phyloP scores from a whole-genome alignment of 2,329 filamentous ascomycete genomes.

The Ophiostoma piceae region DNA sequence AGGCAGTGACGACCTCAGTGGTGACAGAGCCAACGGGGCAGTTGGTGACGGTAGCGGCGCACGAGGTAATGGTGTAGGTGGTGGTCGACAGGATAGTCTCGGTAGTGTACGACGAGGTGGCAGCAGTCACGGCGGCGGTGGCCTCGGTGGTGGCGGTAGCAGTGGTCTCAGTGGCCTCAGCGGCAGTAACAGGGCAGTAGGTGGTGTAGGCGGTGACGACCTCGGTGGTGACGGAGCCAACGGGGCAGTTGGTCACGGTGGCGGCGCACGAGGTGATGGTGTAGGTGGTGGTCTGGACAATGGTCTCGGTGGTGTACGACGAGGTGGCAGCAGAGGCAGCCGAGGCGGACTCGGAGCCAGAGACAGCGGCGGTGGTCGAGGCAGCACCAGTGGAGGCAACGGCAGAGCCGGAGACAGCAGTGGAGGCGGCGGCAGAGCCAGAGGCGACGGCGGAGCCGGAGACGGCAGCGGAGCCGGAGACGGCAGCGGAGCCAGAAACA shows the following conservation, averaged over 20 bases:
- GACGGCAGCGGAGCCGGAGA: conserved; percentile 23
- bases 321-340: background rate
- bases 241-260: conserved; percentile 17
- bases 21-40: conserved; percentile 29
- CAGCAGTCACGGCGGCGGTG: background rate
- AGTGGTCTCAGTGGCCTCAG: background rate
- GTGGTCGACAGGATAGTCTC: conserved; percentile 27
- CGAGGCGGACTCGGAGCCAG: background rate
- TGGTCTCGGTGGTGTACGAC: conserved; percentile 23
- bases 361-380: background rate
- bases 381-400: conserved; percentile 26
- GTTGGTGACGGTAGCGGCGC: conserved; percentile 26
- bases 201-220: conserved; percentile 14
- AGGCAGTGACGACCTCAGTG: conserved; percentile 31
- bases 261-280: conserved; percentile 18
- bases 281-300: conserved; percentile 25
- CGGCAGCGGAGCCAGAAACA: background rate
- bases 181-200: conserved; percentile 12
- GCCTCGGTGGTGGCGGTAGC: background rate
- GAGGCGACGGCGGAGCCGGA: conserved; percentile 25
- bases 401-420: conserved; percentile 18
- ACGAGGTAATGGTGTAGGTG: conserved; percentile 32
- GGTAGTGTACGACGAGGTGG: conserved; percentile 20
- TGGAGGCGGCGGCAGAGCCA: too few species aligned
- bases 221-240: conserved; percentile 15